Evolutionary conservation across 768 basidiomycete species (phyloP).

Genomic region (Pleurotus cornucopiae): DNA sequence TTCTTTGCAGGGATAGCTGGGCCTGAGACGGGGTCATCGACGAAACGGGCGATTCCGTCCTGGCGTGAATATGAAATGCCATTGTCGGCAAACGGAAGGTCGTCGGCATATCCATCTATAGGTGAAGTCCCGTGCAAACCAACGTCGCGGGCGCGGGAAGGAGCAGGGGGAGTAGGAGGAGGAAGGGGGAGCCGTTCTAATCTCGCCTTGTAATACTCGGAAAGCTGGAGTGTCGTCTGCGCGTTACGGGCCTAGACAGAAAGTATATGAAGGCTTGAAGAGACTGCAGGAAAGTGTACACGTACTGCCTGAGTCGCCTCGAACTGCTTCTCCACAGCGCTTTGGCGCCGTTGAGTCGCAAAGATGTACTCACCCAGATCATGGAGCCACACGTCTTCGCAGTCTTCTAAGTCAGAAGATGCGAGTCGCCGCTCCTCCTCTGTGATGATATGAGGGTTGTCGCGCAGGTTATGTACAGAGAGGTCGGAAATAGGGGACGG

Average conservation of each 20-base stretch:
- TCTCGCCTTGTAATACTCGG: conserved; percentile 51
- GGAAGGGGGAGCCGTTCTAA: conserved; percentile 42
- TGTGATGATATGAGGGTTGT: conserved; percentile 21
- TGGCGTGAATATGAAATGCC: conserved; percentile 3
- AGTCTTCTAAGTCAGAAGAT: conserved; percentile 82
- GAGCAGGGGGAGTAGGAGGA: conserved; percentile 22
- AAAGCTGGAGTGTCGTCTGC: conserved; percentile 52
- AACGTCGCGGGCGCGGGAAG: conserved; percentile 17
- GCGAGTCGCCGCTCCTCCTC: conserved; percentile 42
- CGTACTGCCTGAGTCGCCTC: conserved; percentile 51
- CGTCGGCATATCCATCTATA: background rate
- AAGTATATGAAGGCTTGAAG: background rate
- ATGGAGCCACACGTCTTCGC: conserved; percentile 68
- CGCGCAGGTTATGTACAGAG: conserved; percentile 20
- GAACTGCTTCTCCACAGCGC: conserved; percentile 72
- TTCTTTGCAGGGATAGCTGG: background rate
- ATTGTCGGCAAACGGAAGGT: conserved; percentile 1
- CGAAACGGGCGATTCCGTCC: background rate
- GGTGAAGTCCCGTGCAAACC: conserved; percentile 3
- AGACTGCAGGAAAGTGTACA: background rate
- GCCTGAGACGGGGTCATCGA: background rate
- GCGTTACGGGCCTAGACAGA: conserved; percentile 65
- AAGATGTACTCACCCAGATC: conserved; percentile 68
- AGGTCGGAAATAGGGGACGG: conserved; percentile 22
- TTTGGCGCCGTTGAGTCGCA: conserved; percentile 70